Base-by-base conservation (phyloP, 352 stramenopile species). In the Thalassiosira tumida region DNA sequence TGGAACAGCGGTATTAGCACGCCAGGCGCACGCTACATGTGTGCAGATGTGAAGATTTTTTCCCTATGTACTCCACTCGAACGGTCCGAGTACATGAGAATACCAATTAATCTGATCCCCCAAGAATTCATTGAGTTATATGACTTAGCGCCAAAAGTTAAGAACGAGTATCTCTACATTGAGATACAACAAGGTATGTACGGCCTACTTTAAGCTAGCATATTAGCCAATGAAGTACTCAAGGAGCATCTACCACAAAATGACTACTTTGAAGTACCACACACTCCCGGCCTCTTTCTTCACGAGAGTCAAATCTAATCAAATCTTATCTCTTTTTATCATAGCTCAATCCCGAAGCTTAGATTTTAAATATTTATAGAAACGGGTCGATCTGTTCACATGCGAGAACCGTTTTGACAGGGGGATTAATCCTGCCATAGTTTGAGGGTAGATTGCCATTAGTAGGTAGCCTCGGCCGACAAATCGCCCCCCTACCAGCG, bases 71-170 rank as follows among this genome's bases (percentile, higher is more conserved):
- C 91, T 14, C 62, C 59, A 64, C 62, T 93, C 5, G 77, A 86
- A 17, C 40, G 74, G 1, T 89, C 81, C 40, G 88, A 93, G 77
- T 95, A 95, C 84, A 93, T 92, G 78, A 65, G 62, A 47, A 88
- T 95, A 29, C 76, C 33, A 1, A 35, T 91, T 4, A 3, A 62
- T 24, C 2, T 89, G 0, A 84, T 94, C 17, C 89, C 91, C 5
- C 13, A 79, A 29, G 70, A 84, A 0, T 76, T 93, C 24, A 88
- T 90, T n/a, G 31, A 87, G 24, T 43, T 84, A 31, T 93, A 94
- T 72, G 54, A 94, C 24, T 69, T 95, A 31, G 17, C 54, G 24
- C 17, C 50, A 13, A 62, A 79, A n/a, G 62, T 78, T 21, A 31
- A 85, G 51, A 65, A 87, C 37, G 81, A 69, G 14, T 50, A 72